These are phyloP conservation scores for Fomitopsis schrenkii DNA, from an alignment of 1,284 basidiomycete genomes.

Conservation along the genomic window DNA sequence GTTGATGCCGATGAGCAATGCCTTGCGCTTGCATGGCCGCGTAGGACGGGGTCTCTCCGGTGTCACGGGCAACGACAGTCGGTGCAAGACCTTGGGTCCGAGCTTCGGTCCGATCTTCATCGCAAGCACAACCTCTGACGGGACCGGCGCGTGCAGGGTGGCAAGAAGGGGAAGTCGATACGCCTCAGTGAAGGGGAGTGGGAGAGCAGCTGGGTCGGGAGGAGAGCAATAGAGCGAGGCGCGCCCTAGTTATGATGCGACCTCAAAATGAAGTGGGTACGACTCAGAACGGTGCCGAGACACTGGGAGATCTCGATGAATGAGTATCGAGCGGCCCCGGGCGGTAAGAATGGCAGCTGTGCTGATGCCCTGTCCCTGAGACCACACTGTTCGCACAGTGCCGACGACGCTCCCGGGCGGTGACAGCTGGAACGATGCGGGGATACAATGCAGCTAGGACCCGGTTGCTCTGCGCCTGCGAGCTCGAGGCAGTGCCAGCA, in stretches of 20 bases:
- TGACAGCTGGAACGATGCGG: not conserved
- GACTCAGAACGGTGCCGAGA: not conserved
- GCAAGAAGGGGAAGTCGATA: not conserved
- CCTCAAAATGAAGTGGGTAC: not conserved
- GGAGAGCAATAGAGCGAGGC: not conserved
- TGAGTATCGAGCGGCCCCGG: not conserved
- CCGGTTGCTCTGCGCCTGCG: not conserved
- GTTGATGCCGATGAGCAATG: slow-evolving; percentile 5
- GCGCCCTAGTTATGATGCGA: not conserved
- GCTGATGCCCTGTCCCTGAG: not conserved
- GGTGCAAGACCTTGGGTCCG: not conserved
- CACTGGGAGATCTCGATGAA: not conserved
- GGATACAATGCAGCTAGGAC: not conserved
- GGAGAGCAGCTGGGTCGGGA: not conserved
- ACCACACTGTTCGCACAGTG: not conserved
- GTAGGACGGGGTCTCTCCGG: not conserved
- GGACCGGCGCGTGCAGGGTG: not conserved
- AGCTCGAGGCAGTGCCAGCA: no score
- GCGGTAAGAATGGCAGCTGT: not conserved
- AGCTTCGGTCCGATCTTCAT: slow-evolving; percentile 2
- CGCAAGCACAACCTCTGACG: not conserved
- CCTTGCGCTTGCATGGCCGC: slow-evolving; percentile 1
- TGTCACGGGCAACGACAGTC: not conserved
- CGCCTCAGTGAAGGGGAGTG: not conserved
- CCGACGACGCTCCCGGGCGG: not conserved